phyloP scores from a whole-genome alignment of 2,329 filamentous ascomycete species.

The Diaporthe ampelina region DNA sequence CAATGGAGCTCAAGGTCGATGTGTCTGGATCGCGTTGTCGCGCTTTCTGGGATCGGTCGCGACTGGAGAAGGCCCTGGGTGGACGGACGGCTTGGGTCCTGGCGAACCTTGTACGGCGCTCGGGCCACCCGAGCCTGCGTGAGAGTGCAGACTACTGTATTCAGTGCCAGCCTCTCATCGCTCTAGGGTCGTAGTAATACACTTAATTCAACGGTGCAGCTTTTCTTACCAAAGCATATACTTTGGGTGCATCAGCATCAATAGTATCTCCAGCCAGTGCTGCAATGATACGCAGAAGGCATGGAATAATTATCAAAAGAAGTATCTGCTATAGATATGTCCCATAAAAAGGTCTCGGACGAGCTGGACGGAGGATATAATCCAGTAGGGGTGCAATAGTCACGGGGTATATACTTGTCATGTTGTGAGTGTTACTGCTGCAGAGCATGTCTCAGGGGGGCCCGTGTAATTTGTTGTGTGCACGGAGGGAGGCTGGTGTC shows the following conservation, averaged over 20 bases:
- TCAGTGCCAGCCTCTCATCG: not conserved
- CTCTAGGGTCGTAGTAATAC: not conserved
- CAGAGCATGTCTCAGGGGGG: not conserved
- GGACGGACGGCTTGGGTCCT: conserved; percentile 20
- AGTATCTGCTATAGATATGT: not conserved
- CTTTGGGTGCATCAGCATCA: not conserved
- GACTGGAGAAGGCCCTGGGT: conserved; percentile 28
- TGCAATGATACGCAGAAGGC: not conserved
- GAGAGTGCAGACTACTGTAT: not conserved
- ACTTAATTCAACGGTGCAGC: not conserved
- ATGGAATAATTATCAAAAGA: not conserved
- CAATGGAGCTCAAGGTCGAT: conserved; percentile 31
- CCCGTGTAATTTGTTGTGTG: not conserved
- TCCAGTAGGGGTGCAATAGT: not conserved
- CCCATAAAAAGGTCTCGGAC: not conserved
- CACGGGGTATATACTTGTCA: not conserved
- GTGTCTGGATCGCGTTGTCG: conserved; percentile 35
- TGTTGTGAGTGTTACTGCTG: accelerated
- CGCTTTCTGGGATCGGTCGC: conserved; percentile 36
- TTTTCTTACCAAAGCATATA: not conserved
- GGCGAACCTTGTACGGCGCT: conserved; percentile 25
- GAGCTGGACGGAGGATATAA: not conserved
- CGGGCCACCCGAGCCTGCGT: not conserved
- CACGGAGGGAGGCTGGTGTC: conserved; percentile 14
- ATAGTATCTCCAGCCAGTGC: not conserved